These are phyloP conservation scores for Boletus vinaceobasis DNA, from an alignment of 768 basidiomycete genomes.

Conservation along the genomic window DNA sequence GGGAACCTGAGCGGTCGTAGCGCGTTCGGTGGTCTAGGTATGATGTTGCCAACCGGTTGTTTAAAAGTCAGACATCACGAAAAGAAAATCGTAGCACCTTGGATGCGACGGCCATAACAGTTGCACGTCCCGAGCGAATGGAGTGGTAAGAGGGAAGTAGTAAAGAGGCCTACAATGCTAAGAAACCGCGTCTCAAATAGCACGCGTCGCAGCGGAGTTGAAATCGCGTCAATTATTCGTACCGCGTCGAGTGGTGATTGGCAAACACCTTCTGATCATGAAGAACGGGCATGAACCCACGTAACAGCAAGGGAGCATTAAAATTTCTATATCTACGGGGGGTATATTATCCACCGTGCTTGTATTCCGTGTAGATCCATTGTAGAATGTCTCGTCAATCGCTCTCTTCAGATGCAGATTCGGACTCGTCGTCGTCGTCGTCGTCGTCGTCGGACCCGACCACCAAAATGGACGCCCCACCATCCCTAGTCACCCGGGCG, in stretches of 20 bases:
- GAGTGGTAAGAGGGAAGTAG: background rate
- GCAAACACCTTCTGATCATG: no score
- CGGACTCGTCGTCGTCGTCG: no score
- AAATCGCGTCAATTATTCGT: background rate
- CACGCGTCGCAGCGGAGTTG: constrained; percentile 19
- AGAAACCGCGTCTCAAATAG: constrained; percentile 6
- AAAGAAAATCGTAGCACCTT: background rate
- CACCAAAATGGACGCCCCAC: constrained; percentile 53
- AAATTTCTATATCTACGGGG: background rate
- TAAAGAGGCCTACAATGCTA: background rate
- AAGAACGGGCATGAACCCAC: no score
- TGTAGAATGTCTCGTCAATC: background rate
- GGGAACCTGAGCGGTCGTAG: constrained; percentile 16
- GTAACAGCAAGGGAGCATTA: background rate
- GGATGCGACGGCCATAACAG: background rate
- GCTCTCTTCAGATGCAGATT: background rate
- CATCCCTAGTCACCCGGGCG: constrained; percentile 54
- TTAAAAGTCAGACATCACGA: background rate
- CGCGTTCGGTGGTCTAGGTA: background rate
- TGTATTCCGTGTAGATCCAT: background rate
- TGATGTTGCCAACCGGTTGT: background rate
- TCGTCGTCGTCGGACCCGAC: constrained; percentile 17
- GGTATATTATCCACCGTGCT: background rate
- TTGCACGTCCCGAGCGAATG: background rate
- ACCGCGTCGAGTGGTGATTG: no score